Percentiles rank a stretch among this genome's conserved stretches.
Evolutionary conservation across 805 yeast species (phyloP).

Genomic region (Nakazawaea laoshanensis): DNA sequence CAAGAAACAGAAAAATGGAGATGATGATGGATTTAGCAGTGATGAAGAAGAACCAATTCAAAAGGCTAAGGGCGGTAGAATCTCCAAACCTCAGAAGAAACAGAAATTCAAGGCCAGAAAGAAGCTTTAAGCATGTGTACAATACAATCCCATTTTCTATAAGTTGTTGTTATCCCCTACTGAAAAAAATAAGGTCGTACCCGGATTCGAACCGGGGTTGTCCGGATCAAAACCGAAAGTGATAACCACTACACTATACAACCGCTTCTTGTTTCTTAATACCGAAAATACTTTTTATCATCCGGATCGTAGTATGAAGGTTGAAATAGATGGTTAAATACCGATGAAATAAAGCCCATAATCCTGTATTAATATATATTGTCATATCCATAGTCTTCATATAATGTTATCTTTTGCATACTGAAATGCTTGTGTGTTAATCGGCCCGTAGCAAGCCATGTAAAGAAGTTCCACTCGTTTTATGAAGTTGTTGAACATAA

Average conservation of each 20-base stretch:
- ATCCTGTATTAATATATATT: no score
- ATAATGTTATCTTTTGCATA: no score
- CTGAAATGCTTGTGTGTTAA: no score
- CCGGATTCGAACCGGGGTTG: constrained; percentile 86
- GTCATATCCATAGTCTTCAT: no score
- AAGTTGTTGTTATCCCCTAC: not conserved
- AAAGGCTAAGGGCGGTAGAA: constrained; percentile 12
- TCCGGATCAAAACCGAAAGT: constrained; percentile 54
- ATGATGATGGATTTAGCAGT: constrained; percentile 26
- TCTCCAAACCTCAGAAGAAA: constrained; percentile 18
- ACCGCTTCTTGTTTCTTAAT: no score
- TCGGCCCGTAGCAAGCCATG: no score
- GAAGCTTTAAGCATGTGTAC: constrained; percentile 34
- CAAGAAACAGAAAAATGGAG: constrained; percentile 9
- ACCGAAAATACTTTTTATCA: no score
- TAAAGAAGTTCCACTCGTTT: no score
- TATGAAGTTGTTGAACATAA: no score
- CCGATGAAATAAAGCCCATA: no score
- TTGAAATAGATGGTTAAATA: no score
- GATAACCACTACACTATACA: constrained; percentile 55
- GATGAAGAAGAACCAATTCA: constrained; percentile 15
- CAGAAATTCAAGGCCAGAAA: constrained; percentile 50
- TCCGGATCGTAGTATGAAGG: no score
- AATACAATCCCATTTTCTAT: not conserved
- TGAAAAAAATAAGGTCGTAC: constrained; percentile 49